A percentile compares a stretch with the other conserved stretches of the same genome.
Evolutionary conservation across 805 yeast genomes (phyloP).

Genomic region (Yarrowia sp.): DNA sequence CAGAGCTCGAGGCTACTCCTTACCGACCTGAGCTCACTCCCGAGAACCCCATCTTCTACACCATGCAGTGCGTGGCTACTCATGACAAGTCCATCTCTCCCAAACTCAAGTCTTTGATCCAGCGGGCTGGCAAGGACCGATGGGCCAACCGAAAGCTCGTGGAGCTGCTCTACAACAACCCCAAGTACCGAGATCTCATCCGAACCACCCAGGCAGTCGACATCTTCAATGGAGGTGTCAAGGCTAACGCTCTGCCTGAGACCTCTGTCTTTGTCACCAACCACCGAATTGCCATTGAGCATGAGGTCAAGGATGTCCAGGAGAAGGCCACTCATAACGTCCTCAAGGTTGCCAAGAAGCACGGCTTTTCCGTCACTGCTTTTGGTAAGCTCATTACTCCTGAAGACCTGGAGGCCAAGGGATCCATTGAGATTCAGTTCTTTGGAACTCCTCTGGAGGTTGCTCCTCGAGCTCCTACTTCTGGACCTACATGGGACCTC

Average conservation of each 20-base stretch:
- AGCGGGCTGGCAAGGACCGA: constrained; percentile 32
- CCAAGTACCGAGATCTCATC: constrained; percentile 37
- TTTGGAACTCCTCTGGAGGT: constrained; percentile 42
- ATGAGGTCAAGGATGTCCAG: constrained; percentile 46
- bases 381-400: constrained; percentile 36
- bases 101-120: constrained; percentile 32
- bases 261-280: constrained; percentile 53
- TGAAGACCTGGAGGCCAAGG: constrained; percentile 33
- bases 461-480: constrained; percentile 49
- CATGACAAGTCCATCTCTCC: constrained; percentile 42
- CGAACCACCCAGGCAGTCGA: constrained; percentile 69
- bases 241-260: constrained; percentile 77
- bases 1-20: constrained; percentile 56
- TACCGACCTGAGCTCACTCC: constrained; percentile 48
- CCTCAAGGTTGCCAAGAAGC: constrained; percentile 46
- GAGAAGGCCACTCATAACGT: constrained; percentile 44
- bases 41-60: constrained; percentile 58
- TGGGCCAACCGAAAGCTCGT: constrained; percentile 27
- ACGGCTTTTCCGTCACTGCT: constrained; percentile 49
- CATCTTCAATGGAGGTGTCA: constrained; percentile 67
- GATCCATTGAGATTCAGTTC: constrained; percentile 4
- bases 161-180: constrained; percentile 10
- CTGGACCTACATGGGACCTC: constrained; percentile 46
- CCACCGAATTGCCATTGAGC: constrained; percentile 62
- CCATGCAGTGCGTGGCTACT: constrained; percentile 63